Conservation (phyloP, 148 eudicot species). For the Chenopodium album region DNA sequence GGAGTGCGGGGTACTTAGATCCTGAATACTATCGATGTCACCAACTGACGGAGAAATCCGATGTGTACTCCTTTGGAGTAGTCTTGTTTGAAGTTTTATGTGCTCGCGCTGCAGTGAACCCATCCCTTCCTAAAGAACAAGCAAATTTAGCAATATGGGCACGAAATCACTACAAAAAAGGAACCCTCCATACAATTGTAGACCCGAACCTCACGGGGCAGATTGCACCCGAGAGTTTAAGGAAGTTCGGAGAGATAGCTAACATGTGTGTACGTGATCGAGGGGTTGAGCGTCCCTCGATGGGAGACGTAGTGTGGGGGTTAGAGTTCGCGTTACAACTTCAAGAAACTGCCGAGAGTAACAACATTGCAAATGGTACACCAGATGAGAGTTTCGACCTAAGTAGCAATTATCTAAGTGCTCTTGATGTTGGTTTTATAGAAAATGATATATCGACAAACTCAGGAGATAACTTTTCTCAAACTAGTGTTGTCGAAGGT, state of each 20-base stretch:
- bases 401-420: not conserved
- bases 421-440: not conserved
- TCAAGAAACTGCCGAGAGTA: conserved; percentile 33
- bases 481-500: no score
- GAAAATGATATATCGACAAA: no score
- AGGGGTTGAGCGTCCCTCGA: conserved; percentile 38
- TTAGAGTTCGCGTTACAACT: conserved; percentile 41
- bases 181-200: conserved; percentile 35
- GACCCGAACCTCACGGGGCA: conserved; percentile 39
- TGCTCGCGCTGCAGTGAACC: conserved; percentile 32
- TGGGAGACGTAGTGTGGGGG: conserved; percentile 45
- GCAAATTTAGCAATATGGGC: conserved; percentile 49
- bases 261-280: conserved; percentile 34
- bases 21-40: conserved; percentile 43
- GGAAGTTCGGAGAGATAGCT: conserved; percentile 40
- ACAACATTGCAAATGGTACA: not conserved
- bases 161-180: conserved; percentile 20
- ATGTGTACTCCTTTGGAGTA: conserved; percentile 54
- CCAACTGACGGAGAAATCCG: conserved; percentile 46
- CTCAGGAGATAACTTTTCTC: no score
- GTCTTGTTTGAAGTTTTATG: conserved; percentile 55
- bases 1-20: conserved; percentile 48
- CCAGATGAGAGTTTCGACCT: not conserved
- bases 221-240: conserved; percentile 41
- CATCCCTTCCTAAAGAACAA: conserved; percentile 29